Evolutionary conservation across 2,329 filamentous ascomycete genomes (phyloP), one percentile per base, ranked within the genome.

Genomic region (Colletotrichum tofieldiae): DNA sequence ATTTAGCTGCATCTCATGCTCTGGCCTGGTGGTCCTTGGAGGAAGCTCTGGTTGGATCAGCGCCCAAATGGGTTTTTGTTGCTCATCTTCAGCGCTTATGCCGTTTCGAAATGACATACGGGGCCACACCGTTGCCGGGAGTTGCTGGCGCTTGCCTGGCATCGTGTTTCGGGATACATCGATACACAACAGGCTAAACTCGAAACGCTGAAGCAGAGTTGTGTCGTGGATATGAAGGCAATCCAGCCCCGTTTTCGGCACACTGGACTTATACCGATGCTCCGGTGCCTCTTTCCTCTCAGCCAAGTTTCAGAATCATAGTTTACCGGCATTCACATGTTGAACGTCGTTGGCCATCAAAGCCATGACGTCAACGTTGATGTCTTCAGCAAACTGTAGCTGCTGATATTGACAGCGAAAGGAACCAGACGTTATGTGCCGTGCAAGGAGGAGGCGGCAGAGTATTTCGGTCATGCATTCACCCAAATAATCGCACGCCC

Each of bases 181-280:
- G 32, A 41, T 71, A 49, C 54, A 56, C 54, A 45, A 70, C 45
- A 67, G 63, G 47, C 47, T 51, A 61, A 70, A 43, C 39, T 67
- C 56, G 68, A 71, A 65, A 61, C 68, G 47, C 68, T 47, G 39
- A 55, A 67, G 52, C 43, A 71, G 47, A n/a, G 20, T n/a, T 56
- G 39, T 47, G 35, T 41, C 32, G 43, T 39, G 59, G 32, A 54
- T 54, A 35, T 55, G 26, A 39, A 35, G 49, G 52, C 51, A 39
- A 16, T 49, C 29, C 23, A 45, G 47, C 52, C 39, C 29, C n/a
- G 29, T 32, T 49, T 32, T 32, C 41, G 41, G 12, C 5, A 12
- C 41, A 18, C 16, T 26, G 37, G 8, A 16, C n/a, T 6, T 60
- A 29, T n/a, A n/a, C n/a, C n/a, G n/a, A n/a, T n/a, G n/a, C n/a